A percentile compares a stretch with the other conserved stretches of the same genome.
Evolutionary conservation across 139 green algal species (phyloP).

Genomic region (Edaphochlamys debaryana): DNA sequence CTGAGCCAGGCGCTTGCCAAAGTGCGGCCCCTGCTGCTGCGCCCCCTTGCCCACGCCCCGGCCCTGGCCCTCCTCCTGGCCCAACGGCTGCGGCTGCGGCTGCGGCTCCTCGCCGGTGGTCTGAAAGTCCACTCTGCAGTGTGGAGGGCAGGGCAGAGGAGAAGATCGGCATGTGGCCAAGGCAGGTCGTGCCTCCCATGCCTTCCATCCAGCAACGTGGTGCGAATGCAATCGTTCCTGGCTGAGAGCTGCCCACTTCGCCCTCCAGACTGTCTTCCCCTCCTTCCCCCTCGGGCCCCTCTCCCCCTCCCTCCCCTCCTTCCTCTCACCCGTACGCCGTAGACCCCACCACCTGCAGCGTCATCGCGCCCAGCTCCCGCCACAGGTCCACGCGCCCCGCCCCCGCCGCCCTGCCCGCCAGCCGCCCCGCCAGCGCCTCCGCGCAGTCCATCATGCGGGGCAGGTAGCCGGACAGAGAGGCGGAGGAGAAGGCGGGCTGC

Average conservation of each 20-base stretch:
- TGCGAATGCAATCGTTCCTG: no score
- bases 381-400: constrained; percentile 43
- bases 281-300: no score
- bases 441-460: constrained; percentile 57
- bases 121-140: background rate
- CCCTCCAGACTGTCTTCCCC: no score
- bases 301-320: background rate
- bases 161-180: no score
- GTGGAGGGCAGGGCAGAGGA: no score
- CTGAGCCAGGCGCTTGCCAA: background rate
- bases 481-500: constrained; percentile 62
- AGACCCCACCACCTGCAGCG: background rate
- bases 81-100: background rate
- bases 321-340: background rate
- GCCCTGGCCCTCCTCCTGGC: background rate
- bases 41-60: no score
- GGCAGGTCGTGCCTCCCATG: no score
- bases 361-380: background rate
- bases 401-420: constrained; percentile 26
- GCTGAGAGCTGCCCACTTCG: no score
- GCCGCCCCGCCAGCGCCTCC: constrained; percentile 34
- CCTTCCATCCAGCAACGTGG: no score
- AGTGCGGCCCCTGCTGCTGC: background rate
- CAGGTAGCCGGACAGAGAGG: constrained; percentile 49
- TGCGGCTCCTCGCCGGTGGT: background rate